Evolutionary conservation across 2,329 filamentous ascomycete genomes (phyloP).

Genomic region (Emergomyces orientalis): DNA sequence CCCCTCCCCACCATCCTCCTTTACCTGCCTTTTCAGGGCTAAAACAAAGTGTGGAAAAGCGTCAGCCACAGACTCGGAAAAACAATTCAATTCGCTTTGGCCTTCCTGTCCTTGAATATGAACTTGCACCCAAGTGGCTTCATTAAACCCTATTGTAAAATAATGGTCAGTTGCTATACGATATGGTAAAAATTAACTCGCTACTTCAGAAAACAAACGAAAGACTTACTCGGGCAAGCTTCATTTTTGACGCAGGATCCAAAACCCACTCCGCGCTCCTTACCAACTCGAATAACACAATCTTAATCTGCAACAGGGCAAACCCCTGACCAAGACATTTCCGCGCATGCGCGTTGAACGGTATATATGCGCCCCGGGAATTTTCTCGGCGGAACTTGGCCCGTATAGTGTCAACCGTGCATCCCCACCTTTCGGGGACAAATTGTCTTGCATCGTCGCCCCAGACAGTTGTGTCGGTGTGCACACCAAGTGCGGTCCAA

Average conservation of each 20-base stretch:
- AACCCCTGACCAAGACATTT: constrained; percentile 25
- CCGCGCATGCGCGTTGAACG: constrained; percentile 25
- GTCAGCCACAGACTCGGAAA: neutral
- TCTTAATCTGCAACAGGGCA: constrained; percentile 16
- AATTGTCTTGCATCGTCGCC: constrained; percentile 27
- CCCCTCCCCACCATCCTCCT: too few species aligned
- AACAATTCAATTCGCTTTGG: neutral
- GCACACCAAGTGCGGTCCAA: constrained; percentile 35
- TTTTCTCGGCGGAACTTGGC: constrained; percentile 20
- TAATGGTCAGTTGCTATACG: neutral
- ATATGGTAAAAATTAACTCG: neutral
- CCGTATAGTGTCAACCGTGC: constrained; percentile 27
- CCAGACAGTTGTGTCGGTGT: constrained; percentile 29
- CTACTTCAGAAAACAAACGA: neutral
- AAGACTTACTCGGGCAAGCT: neutral
- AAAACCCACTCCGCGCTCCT: neutral
- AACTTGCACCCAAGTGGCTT: neutral
- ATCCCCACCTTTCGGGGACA: constrained; percentile 30
- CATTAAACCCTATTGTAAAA: neutral
- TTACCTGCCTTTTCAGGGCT: neutral
- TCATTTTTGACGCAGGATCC: neutral
- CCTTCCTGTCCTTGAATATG: neutral
- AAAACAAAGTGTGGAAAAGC: neutral
- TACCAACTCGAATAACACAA: constrained; percentile 3
- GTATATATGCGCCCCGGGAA: constrained; percentile 22